phyloP scores from a whole-genome alignment of 345 rosid species.

The Hibiscus mutabilis region DNA sequence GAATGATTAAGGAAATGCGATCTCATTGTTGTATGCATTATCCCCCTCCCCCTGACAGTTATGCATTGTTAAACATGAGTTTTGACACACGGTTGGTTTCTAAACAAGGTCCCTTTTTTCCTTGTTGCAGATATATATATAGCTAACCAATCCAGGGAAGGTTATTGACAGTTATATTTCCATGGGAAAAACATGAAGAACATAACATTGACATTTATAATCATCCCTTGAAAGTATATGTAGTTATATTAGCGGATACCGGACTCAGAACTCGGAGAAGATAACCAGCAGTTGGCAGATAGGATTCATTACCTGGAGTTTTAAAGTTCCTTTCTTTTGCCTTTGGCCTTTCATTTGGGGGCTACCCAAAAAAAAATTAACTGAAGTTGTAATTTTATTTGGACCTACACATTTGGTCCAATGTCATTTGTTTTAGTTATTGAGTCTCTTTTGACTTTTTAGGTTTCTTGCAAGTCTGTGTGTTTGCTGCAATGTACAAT shows the following conservation, averaged over 20 bases:
- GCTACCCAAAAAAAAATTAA: neutral
- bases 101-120: neutral
- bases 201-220: conserved; percentile 9
- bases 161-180: conserved; percentile 8
- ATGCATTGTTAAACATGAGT: neutral
- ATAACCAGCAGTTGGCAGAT: conserved; percentile 17
- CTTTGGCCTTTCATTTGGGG: neutral
- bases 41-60: neutral
- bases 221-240: conserved; percentile 15
- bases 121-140: conserved; percentile 22
- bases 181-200: conserved; percentile 12
- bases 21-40: neutral
- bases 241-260: conserved; percentile 15
- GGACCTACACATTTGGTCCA: conserved; percentile 9
- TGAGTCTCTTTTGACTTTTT: conserved; percentile 6
- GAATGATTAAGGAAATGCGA: neutral
- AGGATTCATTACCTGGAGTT: neutral
- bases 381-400: conserved; percentile 15
- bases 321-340: neutral
- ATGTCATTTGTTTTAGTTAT: conserved; percentile 9
- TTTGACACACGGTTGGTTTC: neutral
- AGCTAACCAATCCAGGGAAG: conserved; percentile 21
- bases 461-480: conserved; percentile 4
- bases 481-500: conserved; percentile 9
- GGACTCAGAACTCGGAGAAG: conserved; percentile 1